Conservation (phyloP, 208 protist genomes). For the Leishmania martiniquensis region DNA sequence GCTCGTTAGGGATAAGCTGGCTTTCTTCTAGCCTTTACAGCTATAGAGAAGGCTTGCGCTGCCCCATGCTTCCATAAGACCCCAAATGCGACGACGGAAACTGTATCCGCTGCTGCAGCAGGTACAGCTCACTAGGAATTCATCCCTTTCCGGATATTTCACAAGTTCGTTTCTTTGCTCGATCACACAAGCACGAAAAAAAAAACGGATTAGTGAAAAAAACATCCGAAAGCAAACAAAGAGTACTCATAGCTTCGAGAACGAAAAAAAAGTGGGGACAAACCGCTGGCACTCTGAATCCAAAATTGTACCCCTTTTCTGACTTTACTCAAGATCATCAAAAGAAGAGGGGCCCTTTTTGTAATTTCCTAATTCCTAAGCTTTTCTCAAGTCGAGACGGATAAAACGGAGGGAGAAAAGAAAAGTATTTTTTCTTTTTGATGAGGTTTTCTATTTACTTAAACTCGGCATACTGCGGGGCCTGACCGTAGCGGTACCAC, state of each 20-base stretch:
- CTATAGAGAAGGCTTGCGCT: neutral
- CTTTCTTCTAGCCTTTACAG: neutral
- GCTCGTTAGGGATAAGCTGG: neutral
- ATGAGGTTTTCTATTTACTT: constrained; percentile 48
- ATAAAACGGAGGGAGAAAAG: constrained; percentile 10
- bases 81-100: neutral
- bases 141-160: neutral
- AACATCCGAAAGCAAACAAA: neutral
- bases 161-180: neutral
- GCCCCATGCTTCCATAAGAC: neutral
- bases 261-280: constrained; percentile 3
- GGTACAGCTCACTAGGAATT: neutral
- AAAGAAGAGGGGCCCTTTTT: constrained; percentile 9
- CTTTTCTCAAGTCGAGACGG: constrained; percentile 13
- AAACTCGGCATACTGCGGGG: constrained; percentile 78
- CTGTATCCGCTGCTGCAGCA: neutral
- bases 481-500: constrained; percentile 91
- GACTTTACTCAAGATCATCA: neutral
- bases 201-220: neutral
- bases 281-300: neutral
- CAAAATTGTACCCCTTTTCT: neutral
- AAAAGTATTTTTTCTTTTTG: neutral
- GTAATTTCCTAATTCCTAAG: constrained; percentile 23
- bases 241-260: neutral
- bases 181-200: neutral